Conservation (phyloP, 2,329 filamentous ascomycete species). For the Endothia cerciana region DNA sequence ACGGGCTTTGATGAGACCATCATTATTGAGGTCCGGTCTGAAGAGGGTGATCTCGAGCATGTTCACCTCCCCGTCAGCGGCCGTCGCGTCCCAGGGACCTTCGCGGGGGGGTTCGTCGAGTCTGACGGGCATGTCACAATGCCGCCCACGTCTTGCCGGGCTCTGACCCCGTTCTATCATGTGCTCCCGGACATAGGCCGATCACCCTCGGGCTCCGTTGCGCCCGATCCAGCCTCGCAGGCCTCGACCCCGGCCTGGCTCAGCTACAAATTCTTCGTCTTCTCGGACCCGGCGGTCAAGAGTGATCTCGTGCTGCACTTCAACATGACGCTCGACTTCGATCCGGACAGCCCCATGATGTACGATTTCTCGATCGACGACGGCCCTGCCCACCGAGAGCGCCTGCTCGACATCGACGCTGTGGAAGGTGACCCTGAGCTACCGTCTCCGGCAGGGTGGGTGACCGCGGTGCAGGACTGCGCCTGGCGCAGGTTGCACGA, state of each 20-base stretch:
- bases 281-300: not conserved
- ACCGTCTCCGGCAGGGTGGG: constrained; percentile 28
- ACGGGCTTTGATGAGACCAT: constrained; percentile 37
- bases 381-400: constrained; percentile 20
- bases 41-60: constrained; percentile 44
- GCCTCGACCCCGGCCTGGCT: not conserved
- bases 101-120: constrained; percentile 51
- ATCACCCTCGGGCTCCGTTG: constrained; percentile 46
- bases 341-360: constrained; percentile 43
- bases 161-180: constrained; percentile 36
- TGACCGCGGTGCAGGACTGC: constrained; percentile 29
- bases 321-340: constrained; percentile 41
- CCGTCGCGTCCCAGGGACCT: constrained; percentile 41
- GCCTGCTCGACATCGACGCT: constrained; percentile 34
- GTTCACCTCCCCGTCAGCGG: constrained; percentile 32
- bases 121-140: constrained; percentile 44
- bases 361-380: constrained; percentile 48
- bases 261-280: constrained; percentile 21
- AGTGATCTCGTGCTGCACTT: constrained; percentile 43
- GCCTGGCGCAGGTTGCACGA: constrained; percentile 25
- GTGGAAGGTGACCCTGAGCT: constrained; percentile 13
- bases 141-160: constrained; percentile 37
- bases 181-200: constrained; percentile 45
- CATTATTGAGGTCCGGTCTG: constrained; percentile 39
- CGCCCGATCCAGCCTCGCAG: not conserved